A percentile compares a stretch with the other conserved stretches of the same genome.
Evolutionary conservation across 495 filamentous ascomycete genomes (phyloP).

Genomic region (Filosporella fistucella): DNA sequence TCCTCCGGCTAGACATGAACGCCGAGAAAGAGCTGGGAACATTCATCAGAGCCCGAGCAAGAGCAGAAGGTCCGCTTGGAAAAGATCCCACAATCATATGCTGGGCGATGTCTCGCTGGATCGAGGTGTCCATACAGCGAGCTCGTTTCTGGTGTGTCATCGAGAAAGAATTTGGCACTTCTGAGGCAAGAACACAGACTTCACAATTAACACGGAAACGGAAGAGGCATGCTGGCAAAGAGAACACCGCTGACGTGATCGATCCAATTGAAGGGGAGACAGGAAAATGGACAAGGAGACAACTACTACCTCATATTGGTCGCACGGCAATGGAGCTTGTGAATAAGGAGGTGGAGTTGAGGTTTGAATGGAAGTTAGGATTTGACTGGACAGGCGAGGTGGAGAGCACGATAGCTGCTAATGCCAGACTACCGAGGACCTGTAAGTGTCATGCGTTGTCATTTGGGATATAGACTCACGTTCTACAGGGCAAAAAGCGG

Average conservation of each 20-base stretch:
- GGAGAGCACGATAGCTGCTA: slow-evolving; percentile 40
- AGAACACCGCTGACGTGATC: slow-evolving; percentile 10
- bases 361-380: slow-evolving; percentile 50
- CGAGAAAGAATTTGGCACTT: slow-evolving; percentile 32
- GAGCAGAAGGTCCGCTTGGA: slow-evolving; percentile 27
- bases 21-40: slow-evolving; percentile 37
- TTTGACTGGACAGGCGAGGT: slow-evolving; percentile 65
- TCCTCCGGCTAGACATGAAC: slow-evolving; percentile 35
- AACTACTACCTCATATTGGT: slow-evolving; percentile 35
- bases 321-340: slow-evolving; percentile 35
- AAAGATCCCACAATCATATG: slow-evolving; percentile 40
- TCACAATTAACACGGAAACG: slow-evolving; percentile 28
- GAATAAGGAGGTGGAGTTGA: slow-evolving; percentile 24
- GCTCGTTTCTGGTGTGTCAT: slow-evolving; percentile 42
- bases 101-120: slow-evolving; percentile 52
- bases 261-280: slow-evolving; percentile 10
- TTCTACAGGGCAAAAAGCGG: slow-evolving; percentile 43
- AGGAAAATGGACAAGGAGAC: slow-evolving; percentile 15
- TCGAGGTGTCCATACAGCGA: slow-evolving; percentile 36
- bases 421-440: slow-evolving; percentile 40
- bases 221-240: slow-evolving; percentile 20
- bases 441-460: slow-evolving; percentile 35
- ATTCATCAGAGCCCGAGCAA: slow-evolving; percentile 29
- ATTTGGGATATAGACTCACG: slow-evolving; percentile 18
- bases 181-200: slow-evolving; percentile 21